Base-by-base conservation (phyloP, 768 basidiomycete species). In the Lactarius quietus region DNA sequence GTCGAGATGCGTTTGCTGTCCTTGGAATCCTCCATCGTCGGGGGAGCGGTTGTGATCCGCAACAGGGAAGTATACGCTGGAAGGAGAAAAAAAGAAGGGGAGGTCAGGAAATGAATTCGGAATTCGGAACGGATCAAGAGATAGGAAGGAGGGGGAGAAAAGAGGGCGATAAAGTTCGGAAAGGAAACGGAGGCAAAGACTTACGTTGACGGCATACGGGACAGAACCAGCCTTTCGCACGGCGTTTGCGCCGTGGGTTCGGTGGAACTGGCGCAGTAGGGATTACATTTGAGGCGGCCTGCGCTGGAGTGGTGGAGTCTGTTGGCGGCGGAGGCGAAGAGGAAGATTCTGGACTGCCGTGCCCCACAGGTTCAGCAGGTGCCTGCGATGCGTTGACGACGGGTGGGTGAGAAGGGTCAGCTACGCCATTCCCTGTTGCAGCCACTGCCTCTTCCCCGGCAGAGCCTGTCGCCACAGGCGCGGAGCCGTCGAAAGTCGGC, bases 191-290 rank as follows among this genome's bases (percentile, higher is more conserved):
- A 1, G 18, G 39, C 6, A 1, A 41, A 1, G 15, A 83, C 92
- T 75, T 73, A 95, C 93, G 93, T 82, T 95, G 94, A 69, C 95
- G 84, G 75, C 95, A 96, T 57, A 98, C 92, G 33, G 95, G 95
- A 74, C 95, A 98, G 82, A 90, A 93, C 95, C 95, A 98, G 6
- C 95, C 95, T 77, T 98, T 98, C 0, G 93, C 90, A 78, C 93
- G 95, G 70, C 93, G 83, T 81, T 94, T 95, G 73, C 94, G 81
- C 66, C 93, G 82, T 6, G 82, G 75, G 63, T 81, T 79, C 18
- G 79, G 76, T 35, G 77, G 69, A 14, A 69, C 61, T 0, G 55
- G 52, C 7, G 67, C 53, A 36, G 62, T 63, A 9, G 70, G 69
- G 41, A 62, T 52, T 15, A 65, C 56, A 48, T 63, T 52, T 51